A percentile compares a stretch with the other conserved stretches of the same genome.
These are phyloP conservation scores for Botryobasidium botryosum DNA, from an alignment of 768 basidiomycete genomes.

Conservation along the genomic window DNA sequence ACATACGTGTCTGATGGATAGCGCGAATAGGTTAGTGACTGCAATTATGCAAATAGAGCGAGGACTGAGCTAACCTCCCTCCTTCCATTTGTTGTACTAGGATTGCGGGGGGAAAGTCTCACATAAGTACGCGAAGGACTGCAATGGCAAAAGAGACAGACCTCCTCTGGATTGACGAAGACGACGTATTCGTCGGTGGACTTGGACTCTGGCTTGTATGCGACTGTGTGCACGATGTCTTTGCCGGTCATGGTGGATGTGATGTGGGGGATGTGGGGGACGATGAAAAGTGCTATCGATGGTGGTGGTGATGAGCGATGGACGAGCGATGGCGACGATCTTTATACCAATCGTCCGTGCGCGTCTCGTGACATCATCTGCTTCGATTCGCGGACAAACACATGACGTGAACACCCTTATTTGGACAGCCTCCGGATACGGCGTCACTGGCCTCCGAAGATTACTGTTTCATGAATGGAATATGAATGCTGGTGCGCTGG, in stretches of 20 bases:
- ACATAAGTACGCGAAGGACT: neutral
- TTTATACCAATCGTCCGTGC: too few relatives aligned
- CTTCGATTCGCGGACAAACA: too few relatives aligned
- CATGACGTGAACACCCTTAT: too few relatives aligned
- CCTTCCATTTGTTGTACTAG: conserved; percentile 65
- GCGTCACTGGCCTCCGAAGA: too few relatives aligned
- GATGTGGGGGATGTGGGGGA: neutral
- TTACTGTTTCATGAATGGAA: too few relatives aligned
- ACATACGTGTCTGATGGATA: neutral
- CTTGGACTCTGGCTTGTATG: conserved; percentile 63
- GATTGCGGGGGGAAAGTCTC: neutral
- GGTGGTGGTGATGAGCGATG: neutral
- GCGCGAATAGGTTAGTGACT: too few relatives aligned
- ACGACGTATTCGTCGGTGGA: conserved; percentile 56
- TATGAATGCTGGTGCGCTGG: too few relatives aligned
- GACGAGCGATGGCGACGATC: too few relatives aligned
- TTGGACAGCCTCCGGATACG: too few relatives aligned
- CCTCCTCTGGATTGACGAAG: conserved; percentile 49
- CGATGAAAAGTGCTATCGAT: neutral
- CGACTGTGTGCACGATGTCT: conserved; percentile 29
- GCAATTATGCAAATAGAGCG: conserved; percentile 5
- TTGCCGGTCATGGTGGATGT: neutral
- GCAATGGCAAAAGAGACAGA: conserved; percentile 20
- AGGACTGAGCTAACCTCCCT: conserved; percentile 39
- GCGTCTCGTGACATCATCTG: too few relatives aligned